phyloP scores from a whole-genome alignment of 129 eudicot genomes.

The Arctium lappa region DNA sequence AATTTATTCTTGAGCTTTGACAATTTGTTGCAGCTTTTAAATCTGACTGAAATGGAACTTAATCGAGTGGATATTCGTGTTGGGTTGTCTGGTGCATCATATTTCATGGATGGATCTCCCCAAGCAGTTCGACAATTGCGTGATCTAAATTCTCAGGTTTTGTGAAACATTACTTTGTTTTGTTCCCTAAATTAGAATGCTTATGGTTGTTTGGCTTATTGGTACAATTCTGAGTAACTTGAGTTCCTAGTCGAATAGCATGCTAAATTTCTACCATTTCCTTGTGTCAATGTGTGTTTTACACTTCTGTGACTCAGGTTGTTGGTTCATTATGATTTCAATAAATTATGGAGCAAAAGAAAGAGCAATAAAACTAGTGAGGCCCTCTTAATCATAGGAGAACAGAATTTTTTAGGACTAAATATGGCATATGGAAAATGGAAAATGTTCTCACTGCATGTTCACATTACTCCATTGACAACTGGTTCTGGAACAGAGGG shows the following conservation, averaged over 20 bases:
- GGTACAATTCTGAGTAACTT: neutral
- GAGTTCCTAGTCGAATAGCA: neutral
- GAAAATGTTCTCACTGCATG: neutral
- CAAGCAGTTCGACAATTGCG: slow-evolving; percentile 98
- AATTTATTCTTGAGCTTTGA: slow-evolving; percentile 10
- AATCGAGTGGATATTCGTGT: slow-evolving; percentile 91
- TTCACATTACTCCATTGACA: neutral
- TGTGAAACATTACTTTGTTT: slow-evolving; percentile 1
- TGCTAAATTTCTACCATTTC: neutral
- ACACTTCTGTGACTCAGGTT: neutral
- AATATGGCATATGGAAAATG: neutral
- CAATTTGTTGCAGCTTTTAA: slow-evolving; percentile 58
- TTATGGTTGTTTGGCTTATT: neutral
- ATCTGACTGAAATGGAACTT: slow-evolving; percentile 88
- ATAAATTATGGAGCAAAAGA: neutral
- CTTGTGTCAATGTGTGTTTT: neutral
- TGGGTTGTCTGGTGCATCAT: slow-evolving; percentile 83
- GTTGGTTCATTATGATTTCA: neutral
- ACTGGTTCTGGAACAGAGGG: too few relatives aligned
- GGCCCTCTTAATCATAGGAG: neutral
- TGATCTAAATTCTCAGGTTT: slow-evolving; percentile 79
- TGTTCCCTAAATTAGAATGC: slow-evolving; percentile 9
- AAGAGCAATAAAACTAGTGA: neutral
- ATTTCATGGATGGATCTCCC: slow-evolving; percentile 96
- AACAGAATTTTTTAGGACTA: neutral